Conservation (phyloP, 345 rosid species). For the Salix koriyanagi region DNA sequence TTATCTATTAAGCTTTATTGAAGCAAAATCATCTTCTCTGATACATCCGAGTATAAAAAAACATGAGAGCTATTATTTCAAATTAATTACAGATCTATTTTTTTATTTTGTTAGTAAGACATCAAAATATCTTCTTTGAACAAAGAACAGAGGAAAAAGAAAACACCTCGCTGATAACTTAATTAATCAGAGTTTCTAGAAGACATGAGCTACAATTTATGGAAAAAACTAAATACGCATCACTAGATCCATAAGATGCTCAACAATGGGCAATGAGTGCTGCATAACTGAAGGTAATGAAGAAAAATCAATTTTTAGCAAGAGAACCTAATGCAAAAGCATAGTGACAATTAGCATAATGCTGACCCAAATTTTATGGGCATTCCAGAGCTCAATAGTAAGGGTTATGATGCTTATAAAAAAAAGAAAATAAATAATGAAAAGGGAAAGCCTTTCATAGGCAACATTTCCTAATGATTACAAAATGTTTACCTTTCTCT, state of each 20-base stretch:
- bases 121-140: not conserved
- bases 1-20: not conserved
- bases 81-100: not conserved
- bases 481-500: slow-evolving; percentile 45
- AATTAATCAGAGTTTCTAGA: not conserved
- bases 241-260: not conserved
- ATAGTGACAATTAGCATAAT: not conserved
- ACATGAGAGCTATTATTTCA: not conserved
- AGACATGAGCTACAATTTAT: not conserved
- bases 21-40: not conserved
- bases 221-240: not conserved
- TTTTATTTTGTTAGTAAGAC: not conserved
- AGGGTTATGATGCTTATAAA: not conserved
- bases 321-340: not conserved
- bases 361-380: not conserved
- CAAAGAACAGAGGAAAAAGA: not conserved
- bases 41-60: not conserved
- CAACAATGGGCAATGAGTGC: not conserved
- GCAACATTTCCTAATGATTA: not conserved
- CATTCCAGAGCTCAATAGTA: not conserved
- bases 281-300: not conserved
- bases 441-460: not conserved
- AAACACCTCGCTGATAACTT: not conserved
- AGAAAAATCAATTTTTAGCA: not conserved
- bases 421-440: not conserved